Evolutionary conservation across 768 basidiomycete genomes (phyloP), one percentile per base, ranked within the genome.

Genomic region (Lentinus tigrinus): DNA sequence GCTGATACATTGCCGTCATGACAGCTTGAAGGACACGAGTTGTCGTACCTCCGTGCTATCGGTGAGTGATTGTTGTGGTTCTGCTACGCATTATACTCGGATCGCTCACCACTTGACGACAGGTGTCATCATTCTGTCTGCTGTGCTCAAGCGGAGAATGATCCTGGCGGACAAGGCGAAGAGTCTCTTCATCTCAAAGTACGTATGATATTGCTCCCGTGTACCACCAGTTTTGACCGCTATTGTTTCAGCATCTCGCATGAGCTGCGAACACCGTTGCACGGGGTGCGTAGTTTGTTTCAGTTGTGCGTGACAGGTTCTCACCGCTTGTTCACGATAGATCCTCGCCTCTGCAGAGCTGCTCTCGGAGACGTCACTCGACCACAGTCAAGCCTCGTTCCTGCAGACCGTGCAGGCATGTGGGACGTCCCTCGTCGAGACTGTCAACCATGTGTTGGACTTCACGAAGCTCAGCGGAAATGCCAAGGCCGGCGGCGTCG

Each of bases 381-480:
- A 85, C 66, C 85, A 89, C 47, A 85, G 86, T 13, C 95, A 98
- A 70, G 70, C 77, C 10, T 93, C 94, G 0, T 96, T 94, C 76
- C 74, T 97, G 49, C 90, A 94, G 68, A 97, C 95, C 0, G 91
- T 97, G 1, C 91, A 95, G 70, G 94, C 93, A 6, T 97, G 95
- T 67, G 95, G 94, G 14, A 95, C 89, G n/a, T 93, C 93, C 1
- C 81, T 98, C 1, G 92, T 95, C 40, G 95, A 98, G 75, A 96
- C 95, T 0, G 94, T 98, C 48, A 97, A 97, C 67, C 95, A 98
- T 65, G 95, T 98, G 5, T 77, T 98, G 26, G 95, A 98, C 70
- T 98, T 95, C 68, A 96, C 94, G 28, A 98, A 98, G 68, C 80
- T 96, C 23, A 94, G 91, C 60, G 94, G 93, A 21, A 91, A 89